These are phyloP conservation scores for Hawksworthiomyces lignivorus DNA, from an alignment of 2,329 filamentous ascomycete species.

Conservation along the genomic window DNA sequence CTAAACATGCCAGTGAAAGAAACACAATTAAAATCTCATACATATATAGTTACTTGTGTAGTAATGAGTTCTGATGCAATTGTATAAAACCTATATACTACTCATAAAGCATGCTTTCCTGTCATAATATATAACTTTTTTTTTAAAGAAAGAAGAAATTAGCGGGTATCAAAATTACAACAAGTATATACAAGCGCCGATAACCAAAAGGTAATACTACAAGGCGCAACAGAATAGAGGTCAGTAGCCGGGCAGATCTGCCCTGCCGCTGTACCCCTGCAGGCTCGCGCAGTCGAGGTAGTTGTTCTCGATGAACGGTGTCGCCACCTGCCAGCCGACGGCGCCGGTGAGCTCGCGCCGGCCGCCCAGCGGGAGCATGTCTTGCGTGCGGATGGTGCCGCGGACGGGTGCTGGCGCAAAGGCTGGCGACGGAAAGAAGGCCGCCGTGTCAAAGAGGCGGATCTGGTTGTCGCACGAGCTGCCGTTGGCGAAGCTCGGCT, in stretches of 20 bases:
- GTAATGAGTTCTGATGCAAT: too few species aligned
- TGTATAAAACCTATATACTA: too few species aligned
- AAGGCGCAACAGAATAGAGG: too few species aligned
- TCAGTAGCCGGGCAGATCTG: constrained; percentile 7
- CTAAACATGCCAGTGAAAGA: too few species aligned
- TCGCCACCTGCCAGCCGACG: constrained; percentile 24
- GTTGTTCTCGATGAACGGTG: constrained; percentile 27
- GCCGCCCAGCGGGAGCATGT: constrained; percentile 18
- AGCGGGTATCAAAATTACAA: too few species aligned
- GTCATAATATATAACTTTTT: too few species aligned
- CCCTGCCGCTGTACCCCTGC: constrained; percentile 20
- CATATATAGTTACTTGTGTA: too few species aligned
- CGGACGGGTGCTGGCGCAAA: constrained; percentile 19
- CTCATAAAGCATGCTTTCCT: too few species aligned
- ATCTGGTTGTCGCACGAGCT: constrained; percentile 31
- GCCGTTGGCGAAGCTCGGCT: constrained; percentile 45
- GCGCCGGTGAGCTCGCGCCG: constrained; percentile 10
- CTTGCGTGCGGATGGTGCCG: constrained; percentile 18
- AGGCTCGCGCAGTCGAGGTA: constrained; percentile 22
- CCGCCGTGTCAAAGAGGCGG: constrained; percentile 24
- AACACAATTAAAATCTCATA: too few species aligned
- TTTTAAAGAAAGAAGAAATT: background rate
- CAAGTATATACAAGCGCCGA: background rate
- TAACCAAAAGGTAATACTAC: too few species aligned
- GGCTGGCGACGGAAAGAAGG: constrained; percentile 15